Conservation (phyloP, 352 stramenopile species). For the Globisporangium acanthophoron region DNA sequence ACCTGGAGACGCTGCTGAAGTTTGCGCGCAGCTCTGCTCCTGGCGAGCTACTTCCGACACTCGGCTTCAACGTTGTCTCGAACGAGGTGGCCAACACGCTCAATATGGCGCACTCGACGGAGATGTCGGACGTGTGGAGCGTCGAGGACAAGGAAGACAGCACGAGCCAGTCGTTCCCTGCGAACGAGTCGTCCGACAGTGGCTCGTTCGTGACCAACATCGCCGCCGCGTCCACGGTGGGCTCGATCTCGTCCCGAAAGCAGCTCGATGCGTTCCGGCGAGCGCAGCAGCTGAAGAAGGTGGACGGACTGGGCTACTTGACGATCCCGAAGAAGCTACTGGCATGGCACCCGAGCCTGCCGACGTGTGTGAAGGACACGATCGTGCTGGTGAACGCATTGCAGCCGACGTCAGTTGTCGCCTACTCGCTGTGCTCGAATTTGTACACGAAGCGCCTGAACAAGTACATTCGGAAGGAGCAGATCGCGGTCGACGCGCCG, state of each 20-base stretch:
- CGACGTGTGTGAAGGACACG: slow-evolving; percentile 59
- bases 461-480: slow-evolving; percentile 63
- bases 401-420: slow-evolving; percentile 81
- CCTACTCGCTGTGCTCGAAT: slow-evolving; percentile 81
- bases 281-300: slow-evolving; percentile 60
- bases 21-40: slow-evolving; percentile 59
- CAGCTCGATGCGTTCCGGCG: slow-evolving; percentile 62
- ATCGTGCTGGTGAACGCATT: slow-evolving; percentile 73
- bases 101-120: slow-evolving; percentile 23
- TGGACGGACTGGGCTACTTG: slow-evolving; percentile 55
- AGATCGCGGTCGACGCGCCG: slow-evolving; percentile 22
- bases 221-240: slow-evolving; percentile 52
- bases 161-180: slow-evolving; percentile 60
- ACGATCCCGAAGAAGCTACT: slow-evolving; percentile 77
- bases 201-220: slow-evolving; percentile 26
- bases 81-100: slow-evolving; percentile 80
- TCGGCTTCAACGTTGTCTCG: slow-evolving; percentile 42
- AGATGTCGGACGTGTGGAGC: slow-evolving; percentile 57
- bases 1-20: slow-evolving; percentile 62
- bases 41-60: slow-evolving; percentile 22
- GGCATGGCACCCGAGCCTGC: slow-evolving; percentile 75
- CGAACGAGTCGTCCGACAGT: slow-evolving; percentile 43
- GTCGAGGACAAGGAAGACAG: slow-evolving; percentile 59
- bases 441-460: slow-evolving; percentile 75
- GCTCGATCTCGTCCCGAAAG: slow-evolving; percentile 49